Evolutionary conservation across 305 asterid species (phyloP).

Genomic region (Solanum hybrid): DNA sequence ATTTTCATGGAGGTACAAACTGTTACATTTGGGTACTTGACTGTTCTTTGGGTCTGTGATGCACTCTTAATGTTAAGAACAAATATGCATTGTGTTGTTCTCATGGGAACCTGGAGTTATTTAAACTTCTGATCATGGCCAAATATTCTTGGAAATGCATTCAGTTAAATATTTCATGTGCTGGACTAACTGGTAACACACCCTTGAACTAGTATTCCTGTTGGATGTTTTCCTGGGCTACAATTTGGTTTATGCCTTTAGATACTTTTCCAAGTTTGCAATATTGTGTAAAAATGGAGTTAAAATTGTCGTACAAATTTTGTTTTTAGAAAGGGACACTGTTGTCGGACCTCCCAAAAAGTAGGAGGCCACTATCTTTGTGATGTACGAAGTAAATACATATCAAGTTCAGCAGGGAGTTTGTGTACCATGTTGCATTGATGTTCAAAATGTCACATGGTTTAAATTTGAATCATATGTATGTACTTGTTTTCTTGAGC

Average conservation of each 20-base stretch:
- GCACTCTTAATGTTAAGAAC: background rate
- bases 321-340: background rate
- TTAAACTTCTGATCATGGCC: background rate
- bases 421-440: background rate
- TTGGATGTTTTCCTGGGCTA: background rate
- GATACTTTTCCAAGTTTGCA: background rate
- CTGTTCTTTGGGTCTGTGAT: background rate
- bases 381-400: background rate
- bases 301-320: background rate
- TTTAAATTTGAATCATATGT: background rate
- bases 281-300: background rate
- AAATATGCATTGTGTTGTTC: background rate
- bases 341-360: background rate
- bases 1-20: constrained; percentile 78
- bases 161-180: background rate
- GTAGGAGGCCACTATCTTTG: background rate
- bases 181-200: background rate
- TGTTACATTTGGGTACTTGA: background rate
- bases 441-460: background rate
- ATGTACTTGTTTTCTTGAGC: background rate
- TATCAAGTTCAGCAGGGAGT: background rate
- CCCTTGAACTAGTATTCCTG: background rate
- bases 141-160: background rate
- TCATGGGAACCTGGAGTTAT: background rate
- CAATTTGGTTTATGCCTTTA: background rate